phyloP scores from a whole-genome alignment of 495 filamentous ascomycete species.

The Poronia punctata region DNA sequence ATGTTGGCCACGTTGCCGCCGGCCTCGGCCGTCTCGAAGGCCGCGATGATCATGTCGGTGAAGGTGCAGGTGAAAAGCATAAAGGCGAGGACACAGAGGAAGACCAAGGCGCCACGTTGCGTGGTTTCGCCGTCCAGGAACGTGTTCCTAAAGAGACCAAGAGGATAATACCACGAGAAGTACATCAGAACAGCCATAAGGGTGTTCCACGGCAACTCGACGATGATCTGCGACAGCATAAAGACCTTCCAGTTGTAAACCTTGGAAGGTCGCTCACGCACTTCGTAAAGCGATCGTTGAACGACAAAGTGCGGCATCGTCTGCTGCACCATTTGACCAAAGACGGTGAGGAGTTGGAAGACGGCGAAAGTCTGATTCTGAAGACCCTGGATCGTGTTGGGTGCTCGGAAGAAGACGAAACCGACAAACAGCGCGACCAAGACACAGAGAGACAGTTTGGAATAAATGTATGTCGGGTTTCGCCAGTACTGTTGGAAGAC shows the following conservation, averaged over 20 bases:
- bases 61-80: slow-evolving; percentile 66
- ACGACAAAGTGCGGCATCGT: slow-evolving; percentile 80
- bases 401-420: slow-evolving; percentile 75
- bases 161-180: slow-evolving; percentile 75
- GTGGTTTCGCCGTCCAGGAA: slow-evolving; percentile 45
- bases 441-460: slow-evolving; percentile 52
- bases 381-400: slow-evolving; percentile 65
- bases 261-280: slow-evolving; percentile 77
- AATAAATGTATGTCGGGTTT: slow-evolving; percentile 78
- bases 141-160: slow-evolving; percentile 69
- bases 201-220: slow-evolving; percentile 70
- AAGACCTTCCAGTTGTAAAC: slow-evolving; percentile 79
- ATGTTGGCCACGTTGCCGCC: slow-evolving; percentile 60
- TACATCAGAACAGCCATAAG: slow-evolving; percentile 62
- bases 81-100: slow-evolving; percentile 57
- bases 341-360: slow-evolving; percentile 75
- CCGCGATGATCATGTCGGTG: slow-evolving; percentile 61
- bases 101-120: slow-evolving; percentile 60
- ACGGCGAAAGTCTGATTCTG: slow-evolving; percentile 85
- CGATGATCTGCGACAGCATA: slow-evolving; percentile 69
- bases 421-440: slow-evolving; percentile 71
- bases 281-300: slow-evolving; percentile 75
- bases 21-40: slow-evolving; percentile 58
- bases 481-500: slow-evolving; percentile 90
- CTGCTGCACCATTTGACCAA: slow-evolving; percentile 69